phyloP scores from a whole-genome alignment of 2,329 filamentous ascomycete species.

The Clarireedia monteithiana region DNA sequence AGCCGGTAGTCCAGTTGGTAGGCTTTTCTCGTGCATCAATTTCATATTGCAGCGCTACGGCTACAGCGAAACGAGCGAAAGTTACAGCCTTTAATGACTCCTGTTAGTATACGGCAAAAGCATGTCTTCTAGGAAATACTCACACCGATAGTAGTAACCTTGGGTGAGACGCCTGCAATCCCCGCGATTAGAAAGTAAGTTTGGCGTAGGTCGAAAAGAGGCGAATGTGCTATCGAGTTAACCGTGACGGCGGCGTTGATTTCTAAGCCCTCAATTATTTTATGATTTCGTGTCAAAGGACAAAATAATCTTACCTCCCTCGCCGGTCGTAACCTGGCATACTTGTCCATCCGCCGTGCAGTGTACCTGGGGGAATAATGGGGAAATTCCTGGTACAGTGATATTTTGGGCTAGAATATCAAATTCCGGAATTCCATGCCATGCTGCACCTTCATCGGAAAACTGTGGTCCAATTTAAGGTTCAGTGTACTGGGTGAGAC shows the following conservation, averaged over 20 bases:
- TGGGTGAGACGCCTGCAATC: slow-evolving; percentile 66
- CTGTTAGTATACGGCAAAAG: not conserved
- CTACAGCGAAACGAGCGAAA: slow-evolving; percentile 59
- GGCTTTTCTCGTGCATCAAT: slow-evolving; percentile 63
- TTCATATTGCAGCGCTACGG: slow-evolving; percentile 68
- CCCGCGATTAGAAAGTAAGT: slow-evolving; percentile 66
- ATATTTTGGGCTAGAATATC: slow-evolving; percentile 48
- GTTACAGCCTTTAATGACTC: slow-evolving; percentile 41
- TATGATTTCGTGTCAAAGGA: not conserved
- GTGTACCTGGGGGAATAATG: slow-evolving; percentile 50
- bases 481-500: slow-evolving; percentile 13
- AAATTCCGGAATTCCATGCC: slow-evolving; percentile 40
- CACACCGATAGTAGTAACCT: slow-evolving; percentile 50
- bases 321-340: slow-evolving; percentile 45
- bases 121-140: not conserved
- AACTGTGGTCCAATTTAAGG: slow-evolving; percentile 13
- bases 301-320: not conserved
- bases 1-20: slow-evolving; percentile 54
- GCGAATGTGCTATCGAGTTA: slow-evolving; percentile 51
- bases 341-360: slow-evolving; percentile 51
- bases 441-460: slow-evolving; percentile 31
- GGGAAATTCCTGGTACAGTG: slow-evolving; percentile 52
- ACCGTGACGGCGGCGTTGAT: slow-evolving; percentile 63
- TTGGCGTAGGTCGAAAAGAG: slow-evolving; percentile 51
- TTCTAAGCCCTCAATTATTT: not conserved